phyloP scores from a whole-genome alignment of 768 basidiomycete genomes.

The Kwoniella heveanensis region DNA sequence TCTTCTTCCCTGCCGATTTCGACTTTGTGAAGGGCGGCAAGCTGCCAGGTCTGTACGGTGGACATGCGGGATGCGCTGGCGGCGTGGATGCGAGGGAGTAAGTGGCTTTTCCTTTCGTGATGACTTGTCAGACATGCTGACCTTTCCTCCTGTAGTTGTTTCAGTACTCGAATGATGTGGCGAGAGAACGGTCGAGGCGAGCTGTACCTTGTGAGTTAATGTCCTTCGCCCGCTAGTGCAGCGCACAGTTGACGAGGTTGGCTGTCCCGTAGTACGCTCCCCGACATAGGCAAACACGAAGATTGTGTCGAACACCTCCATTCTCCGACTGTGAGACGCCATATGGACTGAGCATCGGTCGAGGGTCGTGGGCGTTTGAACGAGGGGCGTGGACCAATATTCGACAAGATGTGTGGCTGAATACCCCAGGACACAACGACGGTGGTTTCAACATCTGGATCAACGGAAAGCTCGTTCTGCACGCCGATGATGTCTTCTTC shows the following conservation, averaged over 20 bases:
- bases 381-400: constrained; percentile 71
- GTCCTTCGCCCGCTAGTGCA: neutral
- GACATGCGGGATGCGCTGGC: constrained; percentile 36
- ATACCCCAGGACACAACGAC: constrained; percentile 71
- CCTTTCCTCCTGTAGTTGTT: constrained; percentile 61
- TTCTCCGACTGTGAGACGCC: constrained; percentile 65
- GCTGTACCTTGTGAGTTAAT: constrained; percentile 60
- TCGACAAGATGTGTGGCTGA: constrained; percentile 68
- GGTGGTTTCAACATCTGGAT: constrained; percentile 68
- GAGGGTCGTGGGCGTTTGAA: constrained; percentile 67
- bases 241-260: neutral
- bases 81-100: constrained; percentile 24
- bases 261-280: constrained; percentile 67
- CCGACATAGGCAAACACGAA: constrained; percentile 57
- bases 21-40: constrained; percentile 79
- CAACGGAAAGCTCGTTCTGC: constrained; percentile 58
- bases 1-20: constrained; percentile 66
- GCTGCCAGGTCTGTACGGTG: constrained; percentile 70
- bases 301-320: constrained; percentile 64
- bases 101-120: neutral
- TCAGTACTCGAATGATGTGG: constrained; percentile 79
- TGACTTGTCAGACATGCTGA: constrained; percentile 4
- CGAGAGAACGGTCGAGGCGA: constrained; percentile 65
- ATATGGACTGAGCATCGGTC: constrained; percentile 75
- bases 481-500: constrained; percentile 15